phyloP scores from a whole-genome alignment of 2,329 filamentous ascomycete species.

The Phyllosticta citriasiana region DNA sequence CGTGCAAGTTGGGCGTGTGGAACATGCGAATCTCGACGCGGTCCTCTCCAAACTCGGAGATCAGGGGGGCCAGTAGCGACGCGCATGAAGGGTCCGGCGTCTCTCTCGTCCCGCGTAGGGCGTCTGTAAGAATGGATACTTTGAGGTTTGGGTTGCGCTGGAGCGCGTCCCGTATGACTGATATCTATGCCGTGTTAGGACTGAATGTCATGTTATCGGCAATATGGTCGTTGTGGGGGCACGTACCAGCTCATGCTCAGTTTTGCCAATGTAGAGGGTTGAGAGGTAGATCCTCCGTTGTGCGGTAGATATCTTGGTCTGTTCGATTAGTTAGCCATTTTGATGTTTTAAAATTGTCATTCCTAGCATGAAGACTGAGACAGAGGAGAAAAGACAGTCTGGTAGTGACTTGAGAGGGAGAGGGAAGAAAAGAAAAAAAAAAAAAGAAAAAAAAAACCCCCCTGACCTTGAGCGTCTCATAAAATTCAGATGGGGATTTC shows the following conservation, averaged over 20 bases:
- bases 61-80: constrained; percentile 74
- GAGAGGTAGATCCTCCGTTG: constrained; percentile 77
- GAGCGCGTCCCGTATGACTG: constrained; percentile 66
- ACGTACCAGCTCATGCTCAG: constrained; percentile 70
- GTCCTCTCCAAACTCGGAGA: constrained; percentile 70
- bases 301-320: constrained; percentile 74
- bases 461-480: constrained; percentile 74
- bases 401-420: not conserved
- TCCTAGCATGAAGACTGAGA: not conserved
- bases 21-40: constrained; percentile 94
- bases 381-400: not conserved
- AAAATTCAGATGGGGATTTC: constrained; percentile 77
- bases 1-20: constrained; percentile 91
- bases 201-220: not conserved
- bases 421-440: not conserved
- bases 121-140: constrained; percentile 85
- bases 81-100: constrained; percentile 78
- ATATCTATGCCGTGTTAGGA: constrained; percentile 46
- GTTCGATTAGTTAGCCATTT: constrained; percentile 11
- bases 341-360: not conserved
- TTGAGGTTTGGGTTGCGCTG: constrained; percentile 63
- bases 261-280: constrained; percentile 94
- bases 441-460: no score
- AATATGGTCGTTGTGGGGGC: not conserved
- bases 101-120: constrained; percentile 82